These are phyloP conservation scores for Entomortierella beljakovae DNA, from an alignment of 192 early-diverging fungal species.

Conservation along the genomic window DNA sequence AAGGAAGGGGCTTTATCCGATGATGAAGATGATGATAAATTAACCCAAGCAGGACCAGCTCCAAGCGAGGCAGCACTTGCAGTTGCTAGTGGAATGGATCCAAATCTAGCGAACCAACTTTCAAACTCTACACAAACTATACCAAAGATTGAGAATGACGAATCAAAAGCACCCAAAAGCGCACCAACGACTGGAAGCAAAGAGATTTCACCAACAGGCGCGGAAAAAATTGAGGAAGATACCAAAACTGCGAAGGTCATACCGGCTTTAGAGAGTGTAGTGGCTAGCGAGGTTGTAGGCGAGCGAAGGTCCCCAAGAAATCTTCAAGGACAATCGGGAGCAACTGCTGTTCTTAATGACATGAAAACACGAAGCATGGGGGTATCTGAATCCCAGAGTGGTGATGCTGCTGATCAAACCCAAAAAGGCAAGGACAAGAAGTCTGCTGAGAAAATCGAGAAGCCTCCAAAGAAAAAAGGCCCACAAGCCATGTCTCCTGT, in stretches of 20 bases:
- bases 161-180: background rate
- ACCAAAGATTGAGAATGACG: slow-evolving; percentile 15
- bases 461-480: slow-evolving; percentile 25
- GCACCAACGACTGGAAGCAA: slow-evolving; percentile 3
- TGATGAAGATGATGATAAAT: slow-evolving; percentile 47
- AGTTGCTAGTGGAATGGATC: slow-evolving; percentile 53
- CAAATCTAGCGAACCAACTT: slow-evolving; percentile 27
- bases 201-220: slow-evolving; percentile 1
- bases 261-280: background rate
- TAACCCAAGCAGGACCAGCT: slow-evolving; percentile 28
- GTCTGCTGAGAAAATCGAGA: slow-evolving; percentile 4
- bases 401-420: background rate
- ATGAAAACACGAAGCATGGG: background rate
- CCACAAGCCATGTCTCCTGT: slow-evolving; percentile 26
- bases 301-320: slow-evolving; percentile 29
- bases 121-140: slow-evolving; percentile 11
- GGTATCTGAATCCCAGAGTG: background rate
- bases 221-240: background rate
- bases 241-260: background rate
- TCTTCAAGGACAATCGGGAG: slow-evolving; percentile 27
- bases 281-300: slow-evolving; percentile 21
- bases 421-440: slow-evolving; percentile 19
- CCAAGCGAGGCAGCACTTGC: slow-evolving; percentile 48
- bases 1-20: slow-evolving; percentile 25
- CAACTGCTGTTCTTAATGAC: background rate